Percentiles rank a stretch among this genome's conserved stretches.
phyloP scores from a whole-genome alignment of 1,284 basidiomycete genomes.

The Cutaneotrichosporon sp. region DNA sequence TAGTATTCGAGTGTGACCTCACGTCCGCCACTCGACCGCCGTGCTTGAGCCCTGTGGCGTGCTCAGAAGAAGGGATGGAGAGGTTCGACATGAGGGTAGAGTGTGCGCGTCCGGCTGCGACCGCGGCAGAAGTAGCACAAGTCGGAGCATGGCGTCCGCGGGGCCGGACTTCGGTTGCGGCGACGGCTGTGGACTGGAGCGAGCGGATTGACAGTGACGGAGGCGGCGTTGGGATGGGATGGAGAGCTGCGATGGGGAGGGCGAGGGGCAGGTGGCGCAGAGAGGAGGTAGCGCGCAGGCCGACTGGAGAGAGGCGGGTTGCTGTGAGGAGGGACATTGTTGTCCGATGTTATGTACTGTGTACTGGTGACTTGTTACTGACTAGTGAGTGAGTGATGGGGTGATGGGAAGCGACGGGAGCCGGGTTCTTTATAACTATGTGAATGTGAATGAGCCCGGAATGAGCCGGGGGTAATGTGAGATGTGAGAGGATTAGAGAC shows the following conservation, averaged over 20 bases:
- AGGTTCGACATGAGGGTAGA: constrained; percentile 1
- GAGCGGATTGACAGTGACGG: background rate
- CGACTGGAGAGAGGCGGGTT: background rate
- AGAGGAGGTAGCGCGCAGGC: background rate
- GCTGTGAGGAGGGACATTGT: constrained; percentile 11
- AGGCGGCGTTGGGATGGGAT: background rate
- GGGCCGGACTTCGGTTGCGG: background rate
- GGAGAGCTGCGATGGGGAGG: background rate
- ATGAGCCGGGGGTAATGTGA: background rate
- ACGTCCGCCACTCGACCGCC: background rate
- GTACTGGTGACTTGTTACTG: background rate
- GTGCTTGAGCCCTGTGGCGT: background rate
- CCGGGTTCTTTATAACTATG: background rate
- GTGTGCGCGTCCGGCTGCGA: constrained; percentile 7
- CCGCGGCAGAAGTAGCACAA: constrained; percentile 6
- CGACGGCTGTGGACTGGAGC: constrained; percentile 3
- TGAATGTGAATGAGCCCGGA: background rate
- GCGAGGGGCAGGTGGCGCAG: background rate
- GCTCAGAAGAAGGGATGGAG: constrained; percentile 1
- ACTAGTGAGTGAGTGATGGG: background rate
- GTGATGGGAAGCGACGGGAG: background rate
- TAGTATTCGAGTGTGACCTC: background rate
- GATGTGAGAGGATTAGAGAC: background rate
- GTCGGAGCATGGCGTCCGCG: background rate
- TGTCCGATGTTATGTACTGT: background rate